Evolutionary conservation across 768 basidiomycete genomes (phyloP).

Genomic region (Boletus bicolor): DNA sequence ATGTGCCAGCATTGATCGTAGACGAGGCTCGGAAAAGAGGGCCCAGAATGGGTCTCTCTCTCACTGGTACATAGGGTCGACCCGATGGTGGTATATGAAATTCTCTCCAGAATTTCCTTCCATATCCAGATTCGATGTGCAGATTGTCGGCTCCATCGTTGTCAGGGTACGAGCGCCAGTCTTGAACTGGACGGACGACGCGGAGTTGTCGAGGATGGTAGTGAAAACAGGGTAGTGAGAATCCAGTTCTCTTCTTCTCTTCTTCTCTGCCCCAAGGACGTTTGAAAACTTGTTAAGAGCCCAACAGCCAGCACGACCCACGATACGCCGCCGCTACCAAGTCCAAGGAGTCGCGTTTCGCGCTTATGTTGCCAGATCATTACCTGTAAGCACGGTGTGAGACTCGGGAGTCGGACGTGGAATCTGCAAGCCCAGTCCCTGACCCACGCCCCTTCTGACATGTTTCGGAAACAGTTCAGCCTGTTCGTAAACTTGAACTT

Average conservation of each 20-base stretch:
- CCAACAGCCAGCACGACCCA: no score
- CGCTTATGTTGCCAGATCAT: not conserved
- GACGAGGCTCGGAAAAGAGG: not conserved
- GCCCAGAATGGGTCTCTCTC: not conserved
- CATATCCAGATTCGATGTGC: not conserved
- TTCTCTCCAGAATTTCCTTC: not conserved
- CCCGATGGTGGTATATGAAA: not conserved
- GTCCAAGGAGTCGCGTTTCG: not conserved
- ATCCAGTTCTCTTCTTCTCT: not conserved
- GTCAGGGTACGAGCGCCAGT: not conserved
- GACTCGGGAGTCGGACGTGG: not conserved
- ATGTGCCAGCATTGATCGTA: not conserved
- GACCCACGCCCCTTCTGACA: not conserved
- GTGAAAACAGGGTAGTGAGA: not conserved
- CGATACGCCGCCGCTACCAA: not conserved
- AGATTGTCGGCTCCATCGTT: not conserved
- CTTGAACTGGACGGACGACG: not conserved
- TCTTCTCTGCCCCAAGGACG: not conserved
- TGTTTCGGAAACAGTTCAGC: not conserved
- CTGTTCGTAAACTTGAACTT: not conserved
- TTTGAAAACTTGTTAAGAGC: not conserved
- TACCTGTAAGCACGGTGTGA: not conserved
- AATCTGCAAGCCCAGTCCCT: not conserved
- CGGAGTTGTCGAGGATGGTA: not conserved
- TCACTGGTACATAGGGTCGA: not conserved